Evolutionary conservation across 495 filamentous ascomycete genomes (phyloP).

Genomic region (Opeltia flavorubescens): DNA sequence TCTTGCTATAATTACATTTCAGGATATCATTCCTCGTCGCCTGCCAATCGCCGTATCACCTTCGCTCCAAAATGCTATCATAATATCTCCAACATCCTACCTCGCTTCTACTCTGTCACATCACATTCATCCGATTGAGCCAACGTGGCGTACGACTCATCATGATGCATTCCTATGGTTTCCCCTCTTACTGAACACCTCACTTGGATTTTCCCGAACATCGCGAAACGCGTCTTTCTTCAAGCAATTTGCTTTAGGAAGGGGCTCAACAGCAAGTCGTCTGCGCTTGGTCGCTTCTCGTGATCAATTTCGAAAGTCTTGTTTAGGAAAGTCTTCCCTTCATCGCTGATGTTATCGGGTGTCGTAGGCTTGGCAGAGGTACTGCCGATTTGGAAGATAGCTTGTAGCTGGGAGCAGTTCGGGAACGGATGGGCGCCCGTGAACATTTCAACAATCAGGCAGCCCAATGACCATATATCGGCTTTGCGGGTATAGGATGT

Average conservation of each 20-base stretch:
- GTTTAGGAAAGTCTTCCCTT: slow-evolving; percentile 72
- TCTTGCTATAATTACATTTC: not conserved
- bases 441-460: slow-evolving; percentile 98
- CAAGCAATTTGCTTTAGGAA: slow-evolving; percentile 58
- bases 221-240: too few relatives aligned
- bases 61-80: not conserved
- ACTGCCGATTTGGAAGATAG: slow-evolving; percentile 95
- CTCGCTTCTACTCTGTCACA: not conserved
- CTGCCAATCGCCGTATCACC: too few relatives aligned
- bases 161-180: too few relatives aligned
- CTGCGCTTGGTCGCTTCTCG: slow-evolving; percentile 77
- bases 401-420: slow-evolving; percentile 91
- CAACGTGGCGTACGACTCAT: too few relatives aligned
- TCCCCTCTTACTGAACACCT: too few relatives aligned
- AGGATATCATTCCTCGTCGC: not conserved
- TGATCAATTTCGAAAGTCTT: slow-evolving; percentile 93
- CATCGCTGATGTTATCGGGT: slow-evolving; percentile 69
- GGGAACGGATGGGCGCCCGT: slow-evolving; percentile 93
- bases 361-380: slow-evolving; percentile 78
- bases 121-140: too few relatives aligned
- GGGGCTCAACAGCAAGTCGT: slow-evolving; percentile 68
- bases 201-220: too few relatives aligned
- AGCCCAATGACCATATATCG: slow-evolving; percentile 98
- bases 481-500: slow-evolving; percentile 97
- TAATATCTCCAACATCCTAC: not conserved